Evolutionary conservation across 108 stramenopile genomes (phyloP).

Genomic region (Nitzschia palea): DNA sequence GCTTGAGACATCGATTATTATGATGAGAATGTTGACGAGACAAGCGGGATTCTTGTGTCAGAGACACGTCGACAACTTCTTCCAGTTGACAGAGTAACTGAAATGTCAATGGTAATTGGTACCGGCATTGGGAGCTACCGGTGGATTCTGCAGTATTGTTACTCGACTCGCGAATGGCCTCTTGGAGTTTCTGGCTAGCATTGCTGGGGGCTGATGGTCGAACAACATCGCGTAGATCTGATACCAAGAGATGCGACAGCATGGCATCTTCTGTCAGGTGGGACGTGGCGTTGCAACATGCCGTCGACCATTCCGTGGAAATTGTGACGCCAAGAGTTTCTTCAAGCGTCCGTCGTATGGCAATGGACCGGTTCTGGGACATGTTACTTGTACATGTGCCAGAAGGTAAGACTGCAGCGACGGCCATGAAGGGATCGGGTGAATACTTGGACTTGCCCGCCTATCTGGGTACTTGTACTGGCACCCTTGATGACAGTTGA

Average conservation of each 20-base stretch:
- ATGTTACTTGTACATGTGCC: too few relatives aligned
- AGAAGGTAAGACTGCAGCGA: too few relatives aligned
- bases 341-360: background rate
- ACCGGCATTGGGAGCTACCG: constrained; percentile 1
- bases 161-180: constrained; percentile 37
- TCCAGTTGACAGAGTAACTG: constrained; percentile 69
- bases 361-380: too few relatives aligned
- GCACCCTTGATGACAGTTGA: too few relatives aligned
- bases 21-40: constrained; percentile 8
- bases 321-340: constrained; percentile 20
- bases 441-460: too few relatives aligned
- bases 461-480: too few relatives aligned
- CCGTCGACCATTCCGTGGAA: constrained; percentile 35
- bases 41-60: constrained; percentile 48
- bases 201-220: constrained; percentile 9
- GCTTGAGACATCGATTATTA: constrained; percentile 41
- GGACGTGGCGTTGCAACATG: constrained; percentile 13
- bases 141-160: too few relatives aligned
- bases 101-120: constrained; percentile 37
- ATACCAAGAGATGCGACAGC: constrained; percentile 58
- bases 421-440: too few relatives aligned
- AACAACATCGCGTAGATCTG: constrained; percentile 80
- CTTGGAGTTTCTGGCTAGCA: constrained; percentile 20
- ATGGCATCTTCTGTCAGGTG: constrained; percentile 39
- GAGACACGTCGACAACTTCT: constrained; percentile 57